Evolutionary conservation across 75 land plant species (phyloP).

Genomic region (Selaginella moellendorffii): DNA sequence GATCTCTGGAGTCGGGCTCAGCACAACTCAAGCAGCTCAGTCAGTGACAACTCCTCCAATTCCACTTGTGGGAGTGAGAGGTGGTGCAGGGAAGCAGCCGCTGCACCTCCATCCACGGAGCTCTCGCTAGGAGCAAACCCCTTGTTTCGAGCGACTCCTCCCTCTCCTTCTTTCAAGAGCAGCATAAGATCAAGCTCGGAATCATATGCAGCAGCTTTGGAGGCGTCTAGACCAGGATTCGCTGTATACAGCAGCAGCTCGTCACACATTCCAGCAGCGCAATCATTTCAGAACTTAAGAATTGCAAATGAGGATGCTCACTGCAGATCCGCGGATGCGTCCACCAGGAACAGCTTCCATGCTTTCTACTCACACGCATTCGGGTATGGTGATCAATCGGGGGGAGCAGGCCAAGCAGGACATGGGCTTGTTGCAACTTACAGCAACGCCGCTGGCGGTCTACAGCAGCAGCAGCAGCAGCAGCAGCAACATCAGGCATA

Average conservation of each 20-base stretch:
- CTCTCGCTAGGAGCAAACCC: background rate
- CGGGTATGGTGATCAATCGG: background rate
- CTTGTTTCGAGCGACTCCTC: background rate
- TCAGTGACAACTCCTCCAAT: background rate
- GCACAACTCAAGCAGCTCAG: background rate
- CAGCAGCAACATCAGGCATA: background rate
- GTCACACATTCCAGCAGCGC: background rate
- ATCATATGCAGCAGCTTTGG: too few species aligned
- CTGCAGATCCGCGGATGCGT: background rate
- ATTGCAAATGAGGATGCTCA: background rate
- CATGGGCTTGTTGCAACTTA: background rate
- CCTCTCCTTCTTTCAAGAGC: background rate
- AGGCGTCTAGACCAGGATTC: too few species aligned
- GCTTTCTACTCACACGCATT: background rate
- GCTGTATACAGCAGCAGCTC: background rate
- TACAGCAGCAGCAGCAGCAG: background rate
- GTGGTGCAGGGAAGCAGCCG: background rate
- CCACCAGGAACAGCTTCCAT: background rate
- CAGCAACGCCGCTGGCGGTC: background rate
- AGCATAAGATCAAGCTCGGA: too few species aligned
- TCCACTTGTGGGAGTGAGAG: background rate
- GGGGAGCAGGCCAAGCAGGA: background rate
- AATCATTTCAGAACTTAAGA: conserved; percentile 4
- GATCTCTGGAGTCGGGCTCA: background rate
- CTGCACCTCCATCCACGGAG: background rate